Percentiles rank a stretch among this genome's conserved stretches.
Conservation (phyloP, 2,329 filamentous ascomycete genomes). For the Berkeleyomyces rouxiae region DNA sequence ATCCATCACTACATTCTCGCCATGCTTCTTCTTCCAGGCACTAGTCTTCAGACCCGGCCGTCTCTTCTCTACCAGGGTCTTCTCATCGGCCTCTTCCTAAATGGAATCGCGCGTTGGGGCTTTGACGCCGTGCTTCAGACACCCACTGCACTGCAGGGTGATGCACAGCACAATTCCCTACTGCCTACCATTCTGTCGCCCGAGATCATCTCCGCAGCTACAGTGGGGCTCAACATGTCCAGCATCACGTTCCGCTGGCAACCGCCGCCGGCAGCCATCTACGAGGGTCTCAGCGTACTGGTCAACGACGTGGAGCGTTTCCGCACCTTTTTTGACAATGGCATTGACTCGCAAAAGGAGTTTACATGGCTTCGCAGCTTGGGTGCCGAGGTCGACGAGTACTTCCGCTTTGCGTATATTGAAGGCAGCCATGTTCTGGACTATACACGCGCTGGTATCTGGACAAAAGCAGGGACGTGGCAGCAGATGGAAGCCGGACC, state of each 20-base stretch:
- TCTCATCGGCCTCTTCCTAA: constrained; percentile 79
- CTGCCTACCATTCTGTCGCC: constrained; percentile 38
- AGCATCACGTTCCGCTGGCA: constrained; percentile 45
- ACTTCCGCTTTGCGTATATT: constrained; percentile 64
- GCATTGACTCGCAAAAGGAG: constrained; percentile 24
- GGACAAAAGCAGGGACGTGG: constrained; percentile 50
- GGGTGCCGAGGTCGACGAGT: constrained; percentile 39
- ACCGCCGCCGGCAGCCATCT: constrained; percentile 29
- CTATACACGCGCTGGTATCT: constrained; percentile 60
- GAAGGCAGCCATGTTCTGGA: constrained; percentile 47
- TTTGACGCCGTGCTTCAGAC: constrained; percentile 85
- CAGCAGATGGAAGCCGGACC: constrained; percentile 46
- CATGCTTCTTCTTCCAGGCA: constrained; percentile 73
- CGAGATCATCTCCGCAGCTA: constrained; percentile 21
- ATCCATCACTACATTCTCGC: constrained; percentile 93
- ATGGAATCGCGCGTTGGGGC: constrained; percentile 85
- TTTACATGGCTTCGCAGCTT: constrained; percentile 45
- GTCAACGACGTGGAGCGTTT: constrained; percentile 78
- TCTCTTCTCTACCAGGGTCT: constrained; percentile 79
- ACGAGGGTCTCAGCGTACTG: constrained; percentile 61
- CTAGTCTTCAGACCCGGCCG: constrained; percentile 71
- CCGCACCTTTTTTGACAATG: constrained; percentile 50
- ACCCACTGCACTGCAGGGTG: constrained; percentile 51
- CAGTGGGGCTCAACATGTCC: constrained; percentile 26
- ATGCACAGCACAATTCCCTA: constrained; percentile 43